Evolutionary conservation across 257 asterid genomes (phyloP), one percentile per base, ranked within the genome.

Genomic region (Solanum pimpinellifolium): DNA sequence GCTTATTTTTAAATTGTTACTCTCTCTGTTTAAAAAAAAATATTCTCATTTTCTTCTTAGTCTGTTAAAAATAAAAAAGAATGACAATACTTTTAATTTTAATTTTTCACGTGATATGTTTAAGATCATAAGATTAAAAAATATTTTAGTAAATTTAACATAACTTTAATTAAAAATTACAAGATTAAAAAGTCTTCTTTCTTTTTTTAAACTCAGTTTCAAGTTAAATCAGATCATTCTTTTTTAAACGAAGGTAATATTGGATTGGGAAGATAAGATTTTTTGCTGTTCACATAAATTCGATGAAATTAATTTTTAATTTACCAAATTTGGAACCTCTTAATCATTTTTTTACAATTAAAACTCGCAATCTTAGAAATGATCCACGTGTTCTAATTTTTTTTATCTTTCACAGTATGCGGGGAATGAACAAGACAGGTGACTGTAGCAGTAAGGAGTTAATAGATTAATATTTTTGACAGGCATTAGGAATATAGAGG

Each of bases 171-270:
- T 33, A 3, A 33, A 33, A 33, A 33, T 33, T 1, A 33, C 35
- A 33, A 33, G 35, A 33, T 33, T 33, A 33, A 33, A 33, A 33
- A 33, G 35, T 33, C 1, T 33, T 33, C 0, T 33, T 33, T 33
- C 35, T 33, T 33, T 33, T 33, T 0, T 0, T 0, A 33, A 33
- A 33, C 0, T 33, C 4, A 33, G 0, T 33, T 33, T 1, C 1
- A 4, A 33, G 0, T 33, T 1, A 33, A 33, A 33, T 3, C 4
- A 4, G 5, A 33, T 33, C 0, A 33, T 3, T 0, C 5, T 33
- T 33, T 33, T 33, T 33, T 0, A 33, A 33, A 33, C 1, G 33
- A 3, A 3, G 4, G 4, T 3, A 31, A 68, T 2, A 39, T 25
- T 11, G 21, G 11, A 68, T 6, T 14, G 75, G 23, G 21, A 29